Conservation (phyloP, 116 monocot species). For the Zostera marina region DNA sequence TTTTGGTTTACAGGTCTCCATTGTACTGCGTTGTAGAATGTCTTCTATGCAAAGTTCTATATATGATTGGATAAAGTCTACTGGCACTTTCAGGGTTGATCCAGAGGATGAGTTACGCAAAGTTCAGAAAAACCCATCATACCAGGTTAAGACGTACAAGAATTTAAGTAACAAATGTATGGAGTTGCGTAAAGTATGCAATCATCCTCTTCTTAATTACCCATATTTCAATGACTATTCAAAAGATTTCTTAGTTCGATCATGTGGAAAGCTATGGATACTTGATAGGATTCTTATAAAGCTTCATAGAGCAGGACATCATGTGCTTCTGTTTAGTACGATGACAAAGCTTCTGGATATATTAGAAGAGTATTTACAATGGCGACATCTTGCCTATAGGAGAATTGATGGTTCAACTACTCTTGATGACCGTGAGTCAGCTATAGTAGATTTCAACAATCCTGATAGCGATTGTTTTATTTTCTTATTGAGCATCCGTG, state of each 20-base stretch:
- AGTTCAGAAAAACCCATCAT: constrained; percentile 59
- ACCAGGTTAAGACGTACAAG: constrained; percentile 70
- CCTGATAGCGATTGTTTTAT: constrained; percentile 80
- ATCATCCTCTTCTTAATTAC: constrained; percentile 86
- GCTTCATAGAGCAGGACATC: constrained; percentile 89
- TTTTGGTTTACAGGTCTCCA: constrained; percentile 42
- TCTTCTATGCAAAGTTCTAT: constrained; percentile 85
- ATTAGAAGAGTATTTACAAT: constrained; percentile 89
- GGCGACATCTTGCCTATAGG: constrained; percentile 67
- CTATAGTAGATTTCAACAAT: constrained; percentile 88
- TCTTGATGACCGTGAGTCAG: constrained; percentile 79
- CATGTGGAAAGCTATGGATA: constrained; percentile 94
- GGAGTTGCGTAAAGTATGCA: constrained; percentile 92
- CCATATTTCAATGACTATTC: constrained; percentile 68
- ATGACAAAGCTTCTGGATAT: constrained; percentile 98
- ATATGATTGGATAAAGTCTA: constrained; percentile 95
- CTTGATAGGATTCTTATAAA: constrained; percentile 93
- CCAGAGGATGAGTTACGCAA: constrained; percentile 76
- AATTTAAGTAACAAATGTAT: constrained; percentile 97
- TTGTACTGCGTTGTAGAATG: constrained; percentile 90
- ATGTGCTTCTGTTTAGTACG: constrained; percentile 93
- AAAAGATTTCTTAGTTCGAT: constrained; percentile 70
- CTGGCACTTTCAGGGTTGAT: constrained; percentile 86
- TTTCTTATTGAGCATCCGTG: constrained; percentile 93
- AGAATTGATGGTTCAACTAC: constrained; percentile 97